Conservation (phyloP, 495 filamentous ascomycete genomes). For the Trichoderma erinaceum region DNA sequence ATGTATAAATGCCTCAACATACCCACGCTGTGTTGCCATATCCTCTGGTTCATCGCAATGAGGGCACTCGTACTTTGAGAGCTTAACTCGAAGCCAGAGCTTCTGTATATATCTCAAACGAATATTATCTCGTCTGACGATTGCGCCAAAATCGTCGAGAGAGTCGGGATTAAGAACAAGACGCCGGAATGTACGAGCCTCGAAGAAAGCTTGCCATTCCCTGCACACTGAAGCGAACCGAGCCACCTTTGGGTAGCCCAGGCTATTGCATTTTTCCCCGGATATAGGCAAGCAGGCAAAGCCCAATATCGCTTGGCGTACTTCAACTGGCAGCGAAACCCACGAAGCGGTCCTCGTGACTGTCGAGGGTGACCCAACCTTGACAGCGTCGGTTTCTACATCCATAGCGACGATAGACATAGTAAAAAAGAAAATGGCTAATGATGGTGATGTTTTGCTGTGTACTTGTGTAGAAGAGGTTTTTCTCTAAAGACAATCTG, state of each 20-base stretch:
- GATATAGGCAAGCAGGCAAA: background rate
- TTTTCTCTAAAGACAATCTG: background rate
- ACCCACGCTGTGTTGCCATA: background rate
- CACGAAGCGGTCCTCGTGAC: background rate
- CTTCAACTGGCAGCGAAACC: background rate
- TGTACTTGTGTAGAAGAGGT: background rate
- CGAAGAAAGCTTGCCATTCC: slow-evolving; percentile 13
- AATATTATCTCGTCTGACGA: background rate
- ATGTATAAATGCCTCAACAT: slow-evolving; percentile 8
- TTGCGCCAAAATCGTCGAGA: background rate
- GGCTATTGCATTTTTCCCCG: background rate
- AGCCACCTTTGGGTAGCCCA: slow-evolving; percentile 3
- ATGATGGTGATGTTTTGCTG: background rate
- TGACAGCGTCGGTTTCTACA: background rate
- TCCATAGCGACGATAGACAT: background rate
- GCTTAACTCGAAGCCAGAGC: slow-evolving; percentile 4
- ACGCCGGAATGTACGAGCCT: slow-evolving; percentile 12
- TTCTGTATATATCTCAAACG: slow-evolving; percentile 9
- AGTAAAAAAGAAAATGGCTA: no score
- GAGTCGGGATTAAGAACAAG: slow-evolving; percentile 10
- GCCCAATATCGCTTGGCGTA: slow-evolving; percentile 4
- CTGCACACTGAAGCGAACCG: background rate
- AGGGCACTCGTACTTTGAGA: slow-evolving; percentile 4
- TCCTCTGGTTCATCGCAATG: slow-evolving; percentile 4
- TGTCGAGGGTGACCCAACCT: background rate